Percentiles rank a stretch among this genome's conserved stretches.
Evolutionary conservation across 352 stramenopile species (phyloP).

Genomic region (Globisporangium uncinulatum): DNA sequence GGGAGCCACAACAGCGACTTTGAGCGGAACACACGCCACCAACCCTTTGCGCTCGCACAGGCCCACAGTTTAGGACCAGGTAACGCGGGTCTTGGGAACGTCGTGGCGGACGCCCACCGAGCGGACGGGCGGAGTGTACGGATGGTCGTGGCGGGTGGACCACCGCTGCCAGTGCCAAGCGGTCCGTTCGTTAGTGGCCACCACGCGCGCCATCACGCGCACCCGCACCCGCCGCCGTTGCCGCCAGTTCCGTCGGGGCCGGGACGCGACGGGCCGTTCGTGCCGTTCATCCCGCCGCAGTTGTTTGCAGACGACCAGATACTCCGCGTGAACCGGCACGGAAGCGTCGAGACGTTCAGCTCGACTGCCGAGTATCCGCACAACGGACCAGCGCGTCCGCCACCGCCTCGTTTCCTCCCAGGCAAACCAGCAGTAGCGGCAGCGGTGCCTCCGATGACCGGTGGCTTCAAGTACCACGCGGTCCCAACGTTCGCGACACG

Average conservation of each 20-base stretch:
- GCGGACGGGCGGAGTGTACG: too few species aligned
- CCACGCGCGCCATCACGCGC: neutral
- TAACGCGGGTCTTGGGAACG: too few species aligned
- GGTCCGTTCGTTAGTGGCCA: neutral
- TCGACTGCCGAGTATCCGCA: slow-evolving; percentile 8
- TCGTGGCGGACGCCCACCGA: too few species aligned
- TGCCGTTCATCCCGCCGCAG: slow-evolving; percentile 6
- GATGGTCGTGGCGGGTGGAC: neutral
- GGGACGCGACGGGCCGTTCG: neutral
- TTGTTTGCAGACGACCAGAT: slow-evolving; percentile 52
- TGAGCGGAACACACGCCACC: slow-evolving; percentile 30
- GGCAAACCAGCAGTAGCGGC: neutral
- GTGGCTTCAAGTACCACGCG: slow-evolving; percentile 44
- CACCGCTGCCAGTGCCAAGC: neutral
- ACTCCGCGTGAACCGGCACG: slow-evolving; percentile 67
- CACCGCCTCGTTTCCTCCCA: slow-evolving; percentile 3
- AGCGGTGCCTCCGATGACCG: slow-evolving; percentile 10
- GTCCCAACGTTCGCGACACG: slow-evolving; percentile 15
- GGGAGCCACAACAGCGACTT: slow-evolving; percentile 17
- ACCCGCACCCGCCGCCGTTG: too few species aligned
- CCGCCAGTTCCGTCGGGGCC: neutral
- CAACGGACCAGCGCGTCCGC: neutral
- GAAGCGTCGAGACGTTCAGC: slow-evolving; percentile 46
- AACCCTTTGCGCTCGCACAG: slow-evolving; percentile 10
- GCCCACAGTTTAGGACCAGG: too few species aligned